Conservation (phyloP, 108 stramenopile genomes). For the Nannochloropsis granulata region DNA sequence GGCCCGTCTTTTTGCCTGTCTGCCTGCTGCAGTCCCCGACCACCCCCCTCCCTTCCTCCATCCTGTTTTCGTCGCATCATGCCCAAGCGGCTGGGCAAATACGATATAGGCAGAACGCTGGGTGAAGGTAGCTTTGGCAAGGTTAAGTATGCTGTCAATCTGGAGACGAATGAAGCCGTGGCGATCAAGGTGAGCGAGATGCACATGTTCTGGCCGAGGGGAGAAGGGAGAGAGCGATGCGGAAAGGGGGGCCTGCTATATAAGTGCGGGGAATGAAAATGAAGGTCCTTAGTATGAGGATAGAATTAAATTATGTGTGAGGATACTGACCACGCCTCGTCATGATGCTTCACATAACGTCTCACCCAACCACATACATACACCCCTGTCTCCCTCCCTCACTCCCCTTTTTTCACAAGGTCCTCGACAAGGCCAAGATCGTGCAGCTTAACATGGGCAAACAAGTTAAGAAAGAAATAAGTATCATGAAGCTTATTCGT, state of each 20-base stretch:
- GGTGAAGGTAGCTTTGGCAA: conserved; percentile 50
- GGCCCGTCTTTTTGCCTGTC: no score
- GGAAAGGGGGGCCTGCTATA: no score
- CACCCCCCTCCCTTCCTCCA: no score
- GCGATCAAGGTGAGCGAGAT: conserved; percentile 23
- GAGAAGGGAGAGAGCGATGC: neutral
- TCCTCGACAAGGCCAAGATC: conserved; percentile 66
- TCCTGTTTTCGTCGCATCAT: conserved; percentile 1
- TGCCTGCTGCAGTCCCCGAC: no score
- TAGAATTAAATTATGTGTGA: no score
- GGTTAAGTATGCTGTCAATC: conserved; percentile 40
- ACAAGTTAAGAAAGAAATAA: conserved; percentile 71
- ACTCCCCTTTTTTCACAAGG: conserved; percentile 13
- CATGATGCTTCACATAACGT: no score
- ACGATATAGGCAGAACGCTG: conserved; percentile 39
- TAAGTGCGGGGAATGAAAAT: no score
- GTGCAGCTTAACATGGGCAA: conserved; percentile 65
- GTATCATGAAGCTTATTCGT: conserved; percentile 58
- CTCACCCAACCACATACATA: no score
- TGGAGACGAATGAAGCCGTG: conserved; percentile 39
- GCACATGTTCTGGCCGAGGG: neutral
- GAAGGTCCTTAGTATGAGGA: no score
- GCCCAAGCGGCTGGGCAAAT: conserved; percentile 48
- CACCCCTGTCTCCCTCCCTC: no score
- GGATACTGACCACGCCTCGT: no score